Evolutionary conservation across 2,329 filamentous ascomycete species (phyloP), one percentile per base, ranked within the genome.

Genomic region (Neonectria hederae): DNA sequence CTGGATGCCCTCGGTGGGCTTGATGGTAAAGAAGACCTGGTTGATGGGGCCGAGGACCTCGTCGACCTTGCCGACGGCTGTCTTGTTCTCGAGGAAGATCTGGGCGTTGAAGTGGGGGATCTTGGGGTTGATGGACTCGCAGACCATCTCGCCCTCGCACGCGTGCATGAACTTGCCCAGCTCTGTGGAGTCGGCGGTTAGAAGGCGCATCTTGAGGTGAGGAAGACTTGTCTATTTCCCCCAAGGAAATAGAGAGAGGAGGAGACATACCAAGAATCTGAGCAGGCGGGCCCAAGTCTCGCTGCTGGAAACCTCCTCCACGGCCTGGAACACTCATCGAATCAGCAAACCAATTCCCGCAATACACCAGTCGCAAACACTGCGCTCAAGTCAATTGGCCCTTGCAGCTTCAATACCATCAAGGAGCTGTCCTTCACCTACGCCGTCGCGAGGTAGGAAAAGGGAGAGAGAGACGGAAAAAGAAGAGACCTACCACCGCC

Each of bases 61-160:
- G 83, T 99, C 96, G 78, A 99, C 92, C 83, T 98, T 98, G 80
- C 96, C 96, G 79, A 99, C 89, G 67, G 92, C 86, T 49, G 92
- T 95, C 91, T 98, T 99, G 86, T 98, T 99, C 87, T 98, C 95
- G 76, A 98, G 91, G 84, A 96, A 99, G 81, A 99, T 97, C 72
- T 94, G 94, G 66, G 96, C 96, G 85, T 97, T 98, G 90, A 99
- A 99, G 85, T 97, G 97, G 67, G 96, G 96, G 69, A 99, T 91
- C 84, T 98, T 98, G 75, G 91, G 85, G 86, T 97, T 98, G 82
- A 92, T 91, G 72, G 92, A 97, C 82, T 94, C 90, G 91, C 95
- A 97, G 74, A 99, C 91, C 87, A 99, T 96, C 82, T 99, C 96
- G 79, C 95, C 95, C 83, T 99, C 96, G 83, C 92, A 95, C 63